Evolutionary conservation across 2,329 filamentous ascomycete species (phyloP), one percentile per base, ranked within the genome.

Genomic region (Epichloe uncinata): DNA sequence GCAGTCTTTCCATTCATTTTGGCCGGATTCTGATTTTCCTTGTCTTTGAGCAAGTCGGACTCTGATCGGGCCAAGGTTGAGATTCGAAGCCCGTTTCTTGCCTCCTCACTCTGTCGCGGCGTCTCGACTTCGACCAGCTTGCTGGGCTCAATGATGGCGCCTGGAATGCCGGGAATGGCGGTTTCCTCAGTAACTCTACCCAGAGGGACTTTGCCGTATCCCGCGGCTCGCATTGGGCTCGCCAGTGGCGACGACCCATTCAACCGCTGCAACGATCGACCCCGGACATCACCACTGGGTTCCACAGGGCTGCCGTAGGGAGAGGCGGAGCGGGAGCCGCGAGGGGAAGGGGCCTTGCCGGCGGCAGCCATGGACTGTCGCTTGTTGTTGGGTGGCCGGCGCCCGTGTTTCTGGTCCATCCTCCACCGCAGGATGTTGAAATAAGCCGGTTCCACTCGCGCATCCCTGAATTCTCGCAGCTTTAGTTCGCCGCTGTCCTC

Each of bases 361-460:
- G 71, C 68, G n/a, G n/a, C n/a, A 2, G 63, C 69, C 57, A 69
- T 69, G 1, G 79, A 82, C 55, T 68, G 75, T 52, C 80, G 73
- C 64, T 77, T 77, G 48, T 66, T 67, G 40, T n/a, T n/a, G n/a
- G 66, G 65, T 4, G 48, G 48, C 35, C 75, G 72, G 52, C 93
- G 77, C 45, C 91, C 91, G 65, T 93, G 85, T 71, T 95, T 97
- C 66, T 97, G 91, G 64, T 98, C 93, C 69, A 85, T 83, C 63
- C 93, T 83, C 89, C 93, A 97, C 58, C 93, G 79, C 59, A 98
- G 72, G 61, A 98, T 95, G 63, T 95, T 91, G 62, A 98, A 82
- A 67, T 97, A 98, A 26, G 84, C 77, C 18, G 93, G 93, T 68
- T 97, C 91, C 49, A 96, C 87, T 49, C 87, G 87, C 56, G 85